phyloP scores from a whole-genome alignment of 2,329 filamentous ascomycete species.

The Monilinia laxa region DNA sequence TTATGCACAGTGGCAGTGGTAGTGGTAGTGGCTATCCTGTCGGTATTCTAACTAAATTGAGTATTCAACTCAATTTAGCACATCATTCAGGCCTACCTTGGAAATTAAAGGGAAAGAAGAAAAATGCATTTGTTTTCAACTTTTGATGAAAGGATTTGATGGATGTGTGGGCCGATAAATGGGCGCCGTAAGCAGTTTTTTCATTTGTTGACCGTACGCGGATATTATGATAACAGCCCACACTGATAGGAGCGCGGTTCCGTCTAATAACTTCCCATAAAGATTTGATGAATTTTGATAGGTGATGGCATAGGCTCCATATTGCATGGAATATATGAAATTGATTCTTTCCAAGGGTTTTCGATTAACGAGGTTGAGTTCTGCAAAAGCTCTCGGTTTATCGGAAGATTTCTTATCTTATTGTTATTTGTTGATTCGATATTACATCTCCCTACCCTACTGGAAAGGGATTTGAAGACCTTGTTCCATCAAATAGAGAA shows the following conservation, averaged over 20 bases:
- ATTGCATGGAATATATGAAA: not conserved
- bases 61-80: not conserved
- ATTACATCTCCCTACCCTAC: not conserved
- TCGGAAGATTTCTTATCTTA: not conserved
- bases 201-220: not conserved
- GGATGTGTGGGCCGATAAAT: not conserved
- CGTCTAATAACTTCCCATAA: not conserved
- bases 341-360: not conserved
- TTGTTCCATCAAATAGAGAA: not conserved
- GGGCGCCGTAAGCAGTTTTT: not conserved
- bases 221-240: not conserved
- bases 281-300: not conserved
- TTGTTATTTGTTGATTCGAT: not conserved
- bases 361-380: not conserved
- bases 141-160: not conserved
- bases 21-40: not conserved
- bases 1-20: conserved; percentile 8
- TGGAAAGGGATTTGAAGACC: not conserved
- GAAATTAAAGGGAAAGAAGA: not conserved
- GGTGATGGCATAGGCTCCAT: not conserved
- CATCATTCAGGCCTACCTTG: not conserved
- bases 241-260: not conserved
- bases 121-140: not conserved
- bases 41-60: not conserved
- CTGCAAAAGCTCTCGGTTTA: not conserved